Percentiles rank a stretch among this genome's conserved stretches.
Conservation (phyloP, 495 filamentous ascomycete genomes). For the Podospora appendiculata region DNA sequence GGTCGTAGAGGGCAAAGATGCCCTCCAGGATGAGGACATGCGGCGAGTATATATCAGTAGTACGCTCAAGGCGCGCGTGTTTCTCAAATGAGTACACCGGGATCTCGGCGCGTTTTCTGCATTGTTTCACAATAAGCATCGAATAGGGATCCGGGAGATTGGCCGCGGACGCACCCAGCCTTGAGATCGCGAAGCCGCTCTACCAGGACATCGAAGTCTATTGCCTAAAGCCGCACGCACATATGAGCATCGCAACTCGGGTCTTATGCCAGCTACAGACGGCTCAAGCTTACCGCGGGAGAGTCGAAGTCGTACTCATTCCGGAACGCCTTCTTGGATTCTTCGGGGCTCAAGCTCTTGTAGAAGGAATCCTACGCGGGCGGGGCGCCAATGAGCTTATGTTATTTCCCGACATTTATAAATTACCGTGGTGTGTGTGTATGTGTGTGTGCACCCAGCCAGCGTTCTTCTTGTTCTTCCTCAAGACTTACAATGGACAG, state of each 20-base stretch:
- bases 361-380: constrained; percentile 83
- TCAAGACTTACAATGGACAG: constrained; percentile 70
- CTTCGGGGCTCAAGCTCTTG: constrained; percentile 68
- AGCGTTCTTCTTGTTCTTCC: no score
- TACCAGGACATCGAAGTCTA: constrained; percentile 88
- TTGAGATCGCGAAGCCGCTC: constrained; percentile 78
- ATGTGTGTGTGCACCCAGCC: no score
- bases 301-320: constrained; percentile 97
- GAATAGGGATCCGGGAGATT: neutral
- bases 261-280: neutral
- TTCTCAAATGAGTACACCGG: constrained; percentile 93
- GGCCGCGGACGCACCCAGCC: constrained; percentile 58
- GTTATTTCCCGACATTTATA: no score
- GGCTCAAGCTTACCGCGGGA: constrained; percentile 47
- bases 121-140: neutral
- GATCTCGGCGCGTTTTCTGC: constrained; percentile 84
- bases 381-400: constrained; percentile 1
- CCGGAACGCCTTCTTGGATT: constrained; percentile 66
- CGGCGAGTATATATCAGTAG: constrained; percentile 86
- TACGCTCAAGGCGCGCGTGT: constrained; percentile 71
- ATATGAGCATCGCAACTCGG: neutral
- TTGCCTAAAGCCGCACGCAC: constrained; percentile 41
- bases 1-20: constrained; percentile 90
- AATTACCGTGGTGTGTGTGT: no score
- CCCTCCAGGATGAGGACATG: constrained; percentile 94